phyloP scores from a whole-genome alignment of 345 rosid genomes.

The Cardamine resedifolia region DNA sequence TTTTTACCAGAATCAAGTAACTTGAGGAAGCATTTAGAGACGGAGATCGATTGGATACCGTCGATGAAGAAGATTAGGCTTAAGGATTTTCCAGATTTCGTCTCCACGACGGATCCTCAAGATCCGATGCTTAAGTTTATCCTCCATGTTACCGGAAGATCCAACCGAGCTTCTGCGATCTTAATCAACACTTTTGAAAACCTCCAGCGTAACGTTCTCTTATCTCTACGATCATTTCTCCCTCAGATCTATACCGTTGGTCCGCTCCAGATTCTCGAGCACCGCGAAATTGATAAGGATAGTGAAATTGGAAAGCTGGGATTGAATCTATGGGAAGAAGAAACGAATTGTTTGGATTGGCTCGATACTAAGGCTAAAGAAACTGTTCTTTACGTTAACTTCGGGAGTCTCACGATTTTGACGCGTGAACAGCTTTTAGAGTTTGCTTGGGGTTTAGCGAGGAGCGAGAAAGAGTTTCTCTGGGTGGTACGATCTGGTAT shows the following conservation, averaged over 20 bases:
- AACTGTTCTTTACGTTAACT: conserved; percentile 55
- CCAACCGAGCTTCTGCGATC: conserved; percentile 39
- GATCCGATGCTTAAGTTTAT: conserved; percentile 42
- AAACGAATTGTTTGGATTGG: conserved; percentile 48
- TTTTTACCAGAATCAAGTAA: conserved; percentile 38
- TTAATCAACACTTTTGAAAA: conserved; percentile 47
- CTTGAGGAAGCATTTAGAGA: conserved; percentile 39
- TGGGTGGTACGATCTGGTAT: conserved; percentile 57
- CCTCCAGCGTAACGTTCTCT: conserved; percentile 38
- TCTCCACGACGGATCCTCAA: conserved; percentile 40
- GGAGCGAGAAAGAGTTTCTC: conserved; percentile 48
- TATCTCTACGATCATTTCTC: conserved; percentile 20
- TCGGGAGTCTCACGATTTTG: conserved; percentile 59
- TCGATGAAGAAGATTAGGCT: conserved; percentile 42
- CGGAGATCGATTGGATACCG: conserved; percentile 50
- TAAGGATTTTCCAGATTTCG: conserved; percentile 48
- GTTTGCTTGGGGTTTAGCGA: conserved; percentile 65
- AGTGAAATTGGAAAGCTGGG: conserved; percentile 28
- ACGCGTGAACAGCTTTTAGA: conserved; percentile 42
- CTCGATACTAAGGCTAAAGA: conserved; percentile 39
- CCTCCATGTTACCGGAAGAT: conserved; percentile 8
- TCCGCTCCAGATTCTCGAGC: conserved; percentile 38
- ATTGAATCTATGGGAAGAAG: conserved; percentile 59
- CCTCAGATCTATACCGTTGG: conserved; percentile 47
- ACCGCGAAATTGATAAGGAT: background rate